Percentiles rank a stretch among this genome's conserved stretches.
Conservation (phyloP, 2,329 filamentous ascomycete species). For the Blumeriella jaapii region DNA sequence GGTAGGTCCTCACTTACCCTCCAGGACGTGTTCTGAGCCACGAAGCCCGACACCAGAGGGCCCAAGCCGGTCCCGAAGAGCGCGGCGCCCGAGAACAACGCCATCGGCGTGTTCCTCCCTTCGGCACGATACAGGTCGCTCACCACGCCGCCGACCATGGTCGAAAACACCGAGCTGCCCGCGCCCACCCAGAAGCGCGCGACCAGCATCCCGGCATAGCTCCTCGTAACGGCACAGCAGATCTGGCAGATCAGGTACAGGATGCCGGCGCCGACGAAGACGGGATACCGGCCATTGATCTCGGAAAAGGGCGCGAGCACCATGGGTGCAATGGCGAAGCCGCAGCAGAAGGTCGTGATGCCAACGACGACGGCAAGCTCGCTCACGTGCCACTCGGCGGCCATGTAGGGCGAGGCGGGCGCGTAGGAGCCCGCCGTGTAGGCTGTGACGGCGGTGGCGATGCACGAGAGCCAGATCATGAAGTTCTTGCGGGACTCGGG, state of each 20-base stretch:
- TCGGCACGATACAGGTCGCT: slow-evolving; percentile 73
- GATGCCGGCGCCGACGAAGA: slow-evolving; percentile 64
- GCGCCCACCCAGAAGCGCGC: slow-evolving; percentile 66
- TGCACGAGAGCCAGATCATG: slow-evolving; percentile 62
- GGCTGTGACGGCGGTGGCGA: slow-evolving; percentile 65
- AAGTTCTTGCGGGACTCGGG: slow-evolving; percentile 54
- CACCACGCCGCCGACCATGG: slow-evolving; percentile 86
- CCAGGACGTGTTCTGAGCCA: slow-evolving; percentile 59
- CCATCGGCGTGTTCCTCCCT: slow-evolving; percentile 81
- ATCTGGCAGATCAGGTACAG: slow-evolving; percentile 62
- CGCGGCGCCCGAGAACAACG: slow-evolving; percentile 69
- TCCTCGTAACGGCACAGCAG: slow-evolving; percentile 59
- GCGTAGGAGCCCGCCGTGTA: slow-evolving; percentile 75
- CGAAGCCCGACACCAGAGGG: slow-evolving; percentile 58
- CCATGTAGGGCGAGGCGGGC: slow-evolving; percentile 55
- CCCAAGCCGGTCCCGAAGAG: slow-evolving; percentile 71
- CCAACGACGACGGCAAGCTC: slow-evolving; percentile 57
- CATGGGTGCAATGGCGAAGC: slow-evolving; percentile 80
- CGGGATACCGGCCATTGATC: slow-evolving; percentile 74
- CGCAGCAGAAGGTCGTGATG: slow-evolving; percentile 71
- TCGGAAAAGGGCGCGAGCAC: slow-evolving; percentile 78
- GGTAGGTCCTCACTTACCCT: slow-evolving; percentile 28
- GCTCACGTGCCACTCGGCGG: slow-evolving; percentile 51
- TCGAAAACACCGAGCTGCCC: slow-evolving; percentile 70
- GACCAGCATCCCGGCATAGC: slow-evolving; percentile 62